Evolutionary conservation across 352 stramenopile species (phyloP).

Genomic region (Globisporangium yorkense): DNA sequence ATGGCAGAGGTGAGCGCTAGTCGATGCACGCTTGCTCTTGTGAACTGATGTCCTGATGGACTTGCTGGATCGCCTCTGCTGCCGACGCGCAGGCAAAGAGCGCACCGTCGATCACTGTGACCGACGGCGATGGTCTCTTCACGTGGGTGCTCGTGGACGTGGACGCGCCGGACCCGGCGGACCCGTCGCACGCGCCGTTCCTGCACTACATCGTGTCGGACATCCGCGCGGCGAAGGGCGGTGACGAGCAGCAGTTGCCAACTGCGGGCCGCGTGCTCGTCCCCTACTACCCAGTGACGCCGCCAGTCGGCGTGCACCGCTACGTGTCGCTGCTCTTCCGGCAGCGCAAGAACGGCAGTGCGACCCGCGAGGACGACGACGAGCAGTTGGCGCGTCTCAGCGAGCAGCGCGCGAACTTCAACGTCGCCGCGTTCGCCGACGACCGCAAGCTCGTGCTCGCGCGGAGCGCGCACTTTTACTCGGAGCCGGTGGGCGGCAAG

Average conservation of each 20-base stretch:
- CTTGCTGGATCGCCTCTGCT: background rate
- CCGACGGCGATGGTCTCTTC: constrained; percentile 25
- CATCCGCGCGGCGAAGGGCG: constrained; percentile 2
- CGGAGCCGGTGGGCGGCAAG: constrained; percentile 13
- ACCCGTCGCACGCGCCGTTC: constrained; percentile 56
- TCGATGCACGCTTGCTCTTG: background rate
- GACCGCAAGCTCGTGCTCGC: constrained; percentile 26
- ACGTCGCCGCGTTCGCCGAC: constrained; percentile 35
- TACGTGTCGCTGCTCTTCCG: constrained; percentile 52
- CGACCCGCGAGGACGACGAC: background rate
- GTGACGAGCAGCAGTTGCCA: background rate
- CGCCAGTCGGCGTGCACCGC: constrained; percentile 42
- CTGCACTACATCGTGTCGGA: constrained; percentile 60
- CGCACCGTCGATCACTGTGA: constrained; percentile 26
- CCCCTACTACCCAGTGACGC: constrained; percentile 55
- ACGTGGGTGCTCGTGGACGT: constrained; percentile 69
- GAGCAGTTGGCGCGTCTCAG: constrained; percentile 18
- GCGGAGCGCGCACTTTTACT: constrained; percentile 37
- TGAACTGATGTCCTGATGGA: background rate
- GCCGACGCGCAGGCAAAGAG: background rate
- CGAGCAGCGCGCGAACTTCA: constrained; percentile 36
- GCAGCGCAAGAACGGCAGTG: constrained; percentile 15
- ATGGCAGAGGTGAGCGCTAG: constrained; percentile 22
- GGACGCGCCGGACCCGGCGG: constrained; percentile 46
- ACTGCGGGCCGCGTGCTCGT: constrained; percentile 22